Base-by-base conservation (phyloP, 352 stramenopile genomes). In the Blastocystis hominis region DNA sequence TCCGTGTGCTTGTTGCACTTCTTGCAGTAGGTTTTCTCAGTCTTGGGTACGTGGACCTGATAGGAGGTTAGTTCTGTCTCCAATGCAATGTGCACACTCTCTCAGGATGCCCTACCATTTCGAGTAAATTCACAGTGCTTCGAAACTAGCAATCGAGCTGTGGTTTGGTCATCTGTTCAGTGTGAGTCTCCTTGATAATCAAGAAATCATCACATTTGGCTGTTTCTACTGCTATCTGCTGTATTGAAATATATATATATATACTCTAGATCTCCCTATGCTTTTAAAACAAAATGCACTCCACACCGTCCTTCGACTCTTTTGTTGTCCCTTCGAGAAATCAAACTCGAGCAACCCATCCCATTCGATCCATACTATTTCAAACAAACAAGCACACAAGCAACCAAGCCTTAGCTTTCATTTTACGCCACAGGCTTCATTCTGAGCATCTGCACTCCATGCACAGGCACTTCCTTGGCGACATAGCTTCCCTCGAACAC, bases 41-140 rank as follows among this genome's bases (percentile, higher is more conserved):
- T 96, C 92, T 99, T 99, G 89, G 97, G 97, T 90, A 98, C 95
- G 93, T 98, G 98, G 88, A 99, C 97, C 97, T 90, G 72, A n/a
- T 72, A 59, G n/a, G 70, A 17, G 24, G 42, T 4, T 50, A 15
- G 7, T 40, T 40, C 42, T 30, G 17, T 47, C 34, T 7, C 10
- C 24, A 20, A 0, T 24, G 5, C 9, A 54, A n/a, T 15, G 17
- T 53, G 42, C 63, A 7, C 15, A 54, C 9, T 17, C 13, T n/a
- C 1, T 6, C 24, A 42, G 7, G 7, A 75, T 42, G 5, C 10
- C 63, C 0, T 75, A 75, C 63, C 63, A 75, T 75, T 47, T 75
- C 63, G 6, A 53, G 47, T n/a, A 30, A 36, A 75, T 75, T 50
- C 47, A 36, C 63, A 50, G 10, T 75, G 20, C 24, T 53, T 54